phyloP scores from a whole-genome alignment of 352 stramenopile genomes.

The Plasmopara halstedii region DNA sequence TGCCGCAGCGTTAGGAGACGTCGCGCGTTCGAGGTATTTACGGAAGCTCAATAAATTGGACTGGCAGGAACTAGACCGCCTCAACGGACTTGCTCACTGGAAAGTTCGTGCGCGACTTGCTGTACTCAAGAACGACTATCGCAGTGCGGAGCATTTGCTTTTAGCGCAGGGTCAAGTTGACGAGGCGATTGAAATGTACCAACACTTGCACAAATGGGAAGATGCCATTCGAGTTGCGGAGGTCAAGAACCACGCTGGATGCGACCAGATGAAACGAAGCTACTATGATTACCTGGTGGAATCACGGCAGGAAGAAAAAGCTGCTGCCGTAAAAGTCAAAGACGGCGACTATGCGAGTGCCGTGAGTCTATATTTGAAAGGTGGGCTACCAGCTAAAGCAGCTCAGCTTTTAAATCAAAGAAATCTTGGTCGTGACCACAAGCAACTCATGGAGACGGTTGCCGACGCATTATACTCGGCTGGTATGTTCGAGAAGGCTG shows the following conservation, averaged over 20 bases:
- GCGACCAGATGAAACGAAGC: slow-evolving; percentile 83
- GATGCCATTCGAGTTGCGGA: slow-evolving; percentile 91
- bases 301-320: slow-evolving; percentile 89
- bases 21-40: slow-evolving; percentile 83
- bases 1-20: slow-evolving; percentile 87
- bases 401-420: slow-evolving; percentile 80
- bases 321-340: slow-evolving; percentile 86
- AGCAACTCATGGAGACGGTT: slow-evolving; percentile 86
- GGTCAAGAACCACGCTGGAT: slow-evolving; percentile 59
- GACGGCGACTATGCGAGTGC: slow-evolving; percentile 86
- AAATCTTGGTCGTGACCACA: slow-evolving; percentile 82
- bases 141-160: slow-evolving; percentile 86
- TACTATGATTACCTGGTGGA: slow-evolving; percentile 92
- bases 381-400: slow-evolving; percentile 87
- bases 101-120: slow-evolving; percentile 77
- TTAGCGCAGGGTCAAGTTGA: slow-evolving; percentile 88
- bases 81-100: slow-evolving; percentile 79
- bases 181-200: slow-evolving; percentile 93
- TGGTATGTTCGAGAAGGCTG: slow-evolving; percentile 90
- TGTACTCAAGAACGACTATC: slow-evolving; percentile 87
- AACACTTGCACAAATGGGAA: slow-evolving; percentile 91
- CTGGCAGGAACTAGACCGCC: slow-evolving; percentile 65
- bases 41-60: slow-evolving; percentile 88
- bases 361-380: slow-evolving; percentile 91
- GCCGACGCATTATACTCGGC: slow-evolving; percentile 82